Evolutionary conservation across 2,329 filamentous ascomycete species (phyloP).

Genomic region (Taxawa tesnikishii): DNA sequence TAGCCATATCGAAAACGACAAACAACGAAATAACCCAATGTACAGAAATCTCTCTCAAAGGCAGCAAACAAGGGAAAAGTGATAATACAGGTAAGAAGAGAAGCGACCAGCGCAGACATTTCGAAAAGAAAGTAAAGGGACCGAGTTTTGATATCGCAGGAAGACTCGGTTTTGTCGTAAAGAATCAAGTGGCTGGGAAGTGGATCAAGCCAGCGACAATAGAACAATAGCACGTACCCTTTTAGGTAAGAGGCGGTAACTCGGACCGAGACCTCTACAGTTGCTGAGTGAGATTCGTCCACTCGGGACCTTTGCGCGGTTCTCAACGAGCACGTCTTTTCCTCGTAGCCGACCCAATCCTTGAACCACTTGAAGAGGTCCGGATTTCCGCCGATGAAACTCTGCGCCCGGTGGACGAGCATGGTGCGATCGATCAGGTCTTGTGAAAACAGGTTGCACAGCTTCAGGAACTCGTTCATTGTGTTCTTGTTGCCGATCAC

Average conservation of each 20-base stretch:
- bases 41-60: too few relatives aligned
- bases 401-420: constrained; percentile 67
- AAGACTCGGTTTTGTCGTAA: too few relatives aligned
- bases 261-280: constrained; percentile 88
- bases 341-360: constrained; percentile 66
- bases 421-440: constrained; percentile 81
- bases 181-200: constrained; percentile 3
- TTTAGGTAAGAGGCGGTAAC: constrained; percentile 85
- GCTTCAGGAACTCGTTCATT: constrained; percentile 92
- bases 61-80: too few relatives aligned
- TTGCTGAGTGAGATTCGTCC: constrained; percentile 88
- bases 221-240: constrained; percentile 35
- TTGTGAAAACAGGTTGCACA: constrained; percentile 90
- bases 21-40: too few relatives aligned
- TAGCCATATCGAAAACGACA: too few relatives aligned
- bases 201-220: background rate
- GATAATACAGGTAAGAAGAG: too few relatives aligned
- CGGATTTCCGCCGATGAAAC: constrained; percentile 76
- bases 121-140: too few relatives aligned
- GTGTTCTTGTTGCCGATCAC: constrained; percentile 83
- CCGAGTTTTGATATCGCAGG: too few relatives aligned
- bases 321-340: constrained; percentile 69
- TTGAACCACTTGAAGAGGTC: constrained; percentile 89
- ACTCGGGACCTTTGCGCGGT: constrained; percentile 59
- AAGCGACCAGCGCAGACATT: too few relatives aligned